These are phyloP conservation scores for Vicia faba DNA, from an alignment of 306 rosid species.

Conservation along the genomic window DNA sequence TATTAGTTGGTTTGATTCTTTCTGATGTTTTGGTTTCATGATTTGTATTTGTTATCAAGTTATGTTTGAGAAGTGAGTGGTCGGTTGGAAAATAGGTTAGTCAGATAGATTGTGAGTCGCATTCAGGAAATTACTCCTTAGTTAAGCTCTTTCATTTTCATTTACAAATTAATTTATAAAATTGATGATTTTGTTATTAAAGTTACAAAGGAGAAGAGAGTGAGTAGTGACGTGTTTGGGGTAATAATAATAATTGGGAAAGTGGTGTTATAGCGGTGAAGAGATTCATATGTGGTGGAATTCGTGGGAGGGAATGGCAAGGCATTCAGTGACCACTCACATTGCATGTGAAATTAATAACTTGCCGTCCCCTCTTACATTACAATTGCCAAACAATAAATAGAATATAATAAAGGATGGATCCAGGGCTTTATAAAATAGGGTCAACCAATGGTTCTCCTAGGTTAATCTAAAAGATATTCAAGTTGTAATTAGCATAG, in stretches of 20 bases:
- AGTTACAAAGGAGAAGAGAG: not conserved
- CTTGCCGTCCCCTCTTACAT: conserved; percentile 29
- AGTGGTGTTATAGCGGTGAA: conserved; percentile 17
- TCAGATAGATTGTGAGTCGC: conserved; percentile 25
- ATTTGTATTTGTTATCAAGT: conserved; percentile 22
- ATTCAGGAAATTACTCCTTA: conserved; percentile 37
- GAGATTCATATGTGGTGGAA: conserved; percentile 2
- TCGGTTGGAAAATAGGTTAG: conserved; percentile 41
- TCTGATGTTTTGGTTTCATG: conserved; percentile 9
- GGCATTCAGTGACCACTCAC: conserved; percentile 25
- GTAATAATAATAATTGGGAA: conserved; percentile 10
- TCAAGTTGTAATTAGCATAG: too few species aligned
- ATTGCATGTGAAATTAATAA: conserved; percentile 37
- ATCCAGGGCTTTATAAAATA: too few species aligned
- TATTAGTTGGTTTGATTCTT: conserved; percentile 15
- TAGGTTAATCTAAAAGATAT: too few species aligned
- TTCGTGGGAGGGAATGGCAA: conserved; percentile 23
- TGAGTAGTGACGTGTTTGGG: not conserved
- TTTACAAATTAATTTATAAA: not conserved
- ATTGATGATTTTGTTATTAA: too few species aligned
- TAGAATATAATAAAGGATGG: too few species aligned
- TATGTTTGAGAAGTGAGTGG: not conserved
- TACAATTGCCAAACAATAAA: too few species aligned
- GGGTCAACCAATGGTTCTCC: too few species aligned
- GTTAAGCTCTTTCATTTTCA: conserved; percentile 23